These are phyloP conservation scores for Coemansia biformis DNA, from an alignment of 192 early-diverging fungal species.

Conservation along the genomic window DNA sequence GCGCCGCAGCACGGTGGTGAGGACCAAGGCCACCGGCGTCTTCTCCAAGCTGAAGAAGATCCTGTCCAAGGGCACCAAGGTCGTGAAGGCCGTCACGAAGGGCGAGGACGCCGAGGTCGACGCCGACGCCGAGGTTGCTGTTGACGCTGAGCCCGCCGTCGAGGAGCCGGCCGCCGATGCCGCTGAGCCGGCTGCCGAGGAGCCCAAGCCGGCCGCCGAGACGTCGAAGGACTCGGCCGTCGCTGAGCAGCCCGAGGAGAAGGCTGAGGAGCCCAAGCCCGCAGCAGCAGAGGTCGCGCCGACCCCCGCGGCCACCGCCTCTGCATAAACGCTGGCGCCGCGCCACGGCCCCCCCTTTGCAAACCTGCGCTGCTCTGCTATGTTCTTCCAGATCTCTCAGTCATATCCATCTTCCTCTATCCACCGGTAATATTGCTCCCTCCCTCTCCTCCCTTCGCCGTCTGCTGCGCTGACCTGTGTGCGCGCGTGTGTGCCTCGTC, in stretches of 20 bases:
- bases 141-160: constrained; percentile 13
- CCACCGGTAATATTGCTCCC: too few relatives aligned
- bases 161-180: too few relatives aligned
- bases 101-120: constrained; percentile 19
- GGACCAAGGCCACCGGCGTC: constrained; percentile 38
- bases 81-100: constrained; percentile 5
- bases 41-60: constrained; percentile 40
- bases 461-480: too few relatives aligned
- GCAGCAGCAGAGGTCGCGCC: constrained; percentile 27
- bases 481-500: too few relatives aligned
- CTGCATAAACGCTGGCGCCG: constrained; percentile 33
- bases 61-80: constrained; percentile 37
- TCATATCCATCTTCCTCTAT: background rate
- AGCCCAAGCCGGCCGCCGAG: too few relatives aligned
- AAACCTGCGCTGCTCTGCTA: constrained; percentile 1
- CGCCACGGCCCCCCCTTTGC: background rate
- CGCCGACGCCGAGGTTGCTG: constrained; percentile 3
- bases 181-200: constrained; percentile 6
- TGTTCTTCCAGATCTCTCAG: background rate
- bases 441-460: too few relatives aligned
- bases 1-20: constrained; percentile 43
- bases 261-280: constrained; percentile 14
- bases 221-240: constrained; percentile 7
- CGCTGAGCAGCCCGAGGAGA: constrained; percentile 16
- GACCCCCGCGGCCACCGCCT: constrained; percentile 33